Evolutionary conservation across 768 basidiomycete species (phyloP).

Genomic region (Clavaria fumosa): DNA sequence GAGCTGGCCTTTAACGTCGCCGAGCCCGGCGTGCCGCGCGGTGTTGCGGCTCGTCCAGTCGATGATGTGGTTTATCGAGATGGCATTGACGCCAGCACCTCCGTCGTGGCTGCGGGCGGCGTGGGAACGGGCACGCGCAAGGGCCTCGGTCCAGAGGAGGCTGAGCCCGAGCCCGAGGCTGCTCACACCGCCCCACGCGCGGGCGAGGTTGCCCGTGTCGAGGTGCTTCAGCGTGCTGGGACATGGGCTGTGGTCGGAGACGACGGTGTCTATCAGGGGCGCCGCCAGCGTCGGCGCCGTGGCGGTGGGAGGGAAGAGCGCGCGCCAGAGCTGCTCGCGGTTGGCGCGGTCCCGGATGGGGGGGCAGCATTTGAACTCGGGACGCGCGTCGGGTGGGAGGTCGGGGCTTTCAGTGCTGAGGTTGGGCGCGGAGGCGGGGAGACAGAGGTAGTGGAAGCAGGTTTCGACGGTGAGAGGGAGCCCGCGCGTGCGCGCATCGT

Average conservation of each 20-base stretch:
- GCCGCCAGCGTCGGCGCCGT: too few species aligned
- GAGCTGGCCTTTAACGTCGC: slow-evolving; percentile 54
- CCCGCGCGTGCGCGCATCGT: slow-evolving; percentile 46
- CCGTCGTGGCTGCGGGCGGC: too few species aligned
- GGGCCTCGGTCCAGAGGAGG: slow-evolving; percentile 77
- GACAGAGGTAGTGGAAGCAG: slow-evolving; percentile 90
- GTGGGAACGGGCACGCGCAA: slow-evolving; percentile 38
- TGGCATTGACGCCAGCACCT: too few species aligned
- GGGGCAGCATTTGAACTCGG: slow-evolving; percentile 94
- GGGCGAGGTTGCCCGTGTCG: slow-evolving; percentile 69
- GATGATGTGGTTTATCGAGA: slow-evolving; percentile 45
- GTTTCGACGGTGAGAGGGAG: slow-evolving; percentile 84
- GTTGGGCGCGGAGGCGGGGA: too few species aligned
- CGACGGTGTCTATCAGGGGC: slow-evolving; percentile 91
- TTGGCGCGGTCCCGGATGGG: slow-evolving; percentile 71
- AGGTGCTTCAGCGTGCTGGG: slow-evolving; percentile 64
- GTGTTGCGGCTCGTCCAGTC: slow-evolving; percentile 64
- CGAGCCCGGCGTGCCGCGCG: slow-evolving; percentile 68
- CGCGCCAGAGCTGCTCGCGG: slow-evolving; percentile 65
- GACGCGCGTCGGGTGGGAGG: slow-evolving; percentile 55
- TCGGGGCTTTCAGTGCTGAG: too few species aligned
- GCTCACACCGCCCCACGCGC: slow-evolving; percentile 91
- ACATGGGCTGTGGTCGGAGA: slow-evolving; percentile 95
- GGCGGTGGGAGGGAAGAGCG: slow-evolving; percentile 59
- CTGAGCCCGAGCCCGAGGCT: slow-evolving; percentile 82